Evolutionary conservation across 176 grass and related monocot species (phyloP), one percentile per base, ranked within the genome.

Genomic region (Saccharum officinarum): DNA sequence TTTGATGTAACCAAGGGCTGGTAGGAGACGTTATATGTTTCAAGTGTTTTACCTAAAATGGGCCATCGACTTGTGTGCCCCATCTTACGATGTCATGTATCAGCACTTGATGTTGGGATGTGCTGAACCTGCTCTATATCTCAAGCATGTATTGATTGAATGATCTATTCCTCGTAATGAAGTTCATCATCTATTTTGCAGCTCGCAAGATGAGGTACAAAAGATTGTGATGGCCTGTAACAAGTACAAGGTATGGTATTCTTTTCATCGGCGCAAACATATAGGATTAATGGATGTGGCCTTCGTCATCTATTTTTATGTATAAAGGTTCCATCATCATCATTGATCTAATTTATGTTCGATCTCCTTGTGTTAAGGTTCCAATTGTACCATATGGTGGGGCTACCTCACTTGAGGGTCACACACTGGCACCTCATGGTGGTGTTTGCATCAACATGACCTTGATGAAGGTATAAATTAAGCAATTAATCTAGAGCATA

Each of bases 341-440:
- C 36, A 36, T 36, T 3, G 39, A 55, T 84, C 18, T 72, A 65
- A 74, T 36, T 69, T 67, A 36, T 36, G 36, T 36, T 36, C 36
- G 36, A 36, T 36, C 36, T 54, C 60, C 76, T 61, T 87, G 47
- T 28, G 36, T 80, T 37, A 76, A 98, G 95, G 76, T 98, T 73
- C 95, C 95, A 64, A 89, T 98, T 87, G 92, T 98, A 85, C 92
- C 95, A 65, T 98, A 98, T 87, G 95, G 95, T 84, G 95, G 95
- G 85, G 95, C 92, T 80, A 98, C 95, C 44, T 98, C 95, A 77
- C 88, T 98, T 70, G 95, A 95, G 78, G 95, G 95, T 22, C 95
- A 98, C 83, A 98, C 95, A 28, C 93, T 98, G 85, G 89, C 92
- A 77, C 95, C 92, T 85, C 82, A 92, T 88, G 95, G 91, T 82